Evolutionary conservation across 768 basidiomycete species (phyloP), one percentile per base, ranked within the genome.

Genomic region (Termitomyces sp.): DNA sequence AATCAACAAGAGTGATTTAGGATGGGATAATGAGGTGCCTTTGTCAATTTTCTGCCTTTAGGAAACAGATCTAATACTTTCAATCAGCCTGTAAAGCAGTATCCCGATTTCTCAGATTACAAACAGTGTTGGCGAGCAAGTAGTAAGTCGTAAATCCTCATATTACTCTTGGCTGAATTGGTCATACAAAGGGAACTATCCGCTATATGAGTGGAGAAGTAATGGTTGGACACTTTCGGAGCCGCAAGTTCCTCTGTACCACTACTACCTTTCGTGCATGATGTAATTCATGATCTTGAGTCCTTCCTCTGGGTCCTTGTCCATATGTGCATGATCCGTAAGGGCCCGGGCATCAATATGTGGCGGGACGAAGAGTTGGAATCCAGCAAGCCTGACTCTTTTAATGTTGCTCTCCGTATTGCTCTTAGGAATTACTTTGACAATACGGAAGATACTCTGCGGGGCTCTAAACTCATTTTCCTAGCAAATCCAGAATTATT

Each of bases 271-370:
- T 32, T 42, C 19, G 28, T 28, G 16, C 51, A 52, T 32, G 27
- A 28, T 4, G 51, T 41, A n/a, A 52, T 43, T 19, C 51, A 41
- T 34, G 40, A 52, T 25, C 6, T 37, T 9, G 47, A 56, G n/a
- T 56, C 46, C 21, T 39, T 51, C 17, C 42, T 56, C 10, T 51
- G 49, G 55, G 49, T 51, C 34, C 41, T 51, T 23, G 40, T 51
- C 10, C 27, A 50, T 16, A n/a, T 41, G 4, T 49, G 40, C 34
- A 49, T 44, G 10, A n/a, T 30, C 1, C 41, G 49, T 16, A 27
- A 35, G 19, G 28, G 49, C 10, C 55, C 49, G 3, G 39, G 39
- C 17, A 55, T 39, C 1, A 8, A 19, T 3, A 48, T 42, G 28
- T 7, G 9, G 25, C n/a, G 25, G 4, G 37, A 48, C 9, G 25